Base-by-base conservation (phyloP, 164 flowering plant genomes). In the Umbilicus rupestris region DNA sequence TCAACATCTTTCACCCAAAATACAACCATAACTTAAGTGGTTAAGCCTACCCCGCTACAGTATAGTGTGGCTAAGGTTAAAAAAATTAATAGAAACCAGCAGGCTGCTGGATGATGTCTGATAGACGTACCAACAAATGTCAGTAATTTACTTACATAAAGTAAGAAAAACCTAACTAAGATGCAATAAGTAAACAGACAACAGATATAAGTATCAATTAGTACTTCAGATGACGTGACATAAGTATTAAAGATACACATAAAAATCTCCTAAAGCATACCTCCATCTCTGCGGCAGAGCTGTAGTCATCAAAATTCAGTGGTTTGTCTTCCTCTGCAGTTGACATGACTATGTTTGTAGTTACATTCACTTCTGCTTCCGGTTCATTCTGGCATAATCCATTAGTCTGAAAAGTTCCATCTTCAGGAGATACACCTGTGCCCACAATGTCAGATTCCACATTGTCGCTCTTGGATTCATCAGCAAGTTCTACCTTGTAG, bases 201-300 rank as follows among this genome's bases (percentile, higher is more conserved):
- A 20, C 20, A 50, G 9, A 50, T 20, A 50, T 24, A 2, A 20
- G 57, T 5, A 50, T 7, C 0, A 20, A 50, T 20, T 2, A 12
- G 57, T 50, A 50, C 3, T 15, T 50, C 28, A 50, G 57, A 20
- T 50, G 10, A 50, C 10, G 29, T 50, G 57, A 50, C 22, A 22
- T 20, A 11, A 2, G 1, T 35, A 35, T 35, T n/a, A 35, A 3
- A 35, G 7, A 35, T 35, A 35, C 10, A 24, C 31, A 6, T 1
- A 62, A 9, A 19, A 26, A 30, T 0, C 3, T 16, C 9, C n/a
- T 39, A 24, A 11, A 49, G 22, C 78, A 68, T 83, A 90, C 97
- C 96, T 92, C 98, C 83, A 89, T 64, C 24, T 84, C 94, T 14
- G 80, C 69, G 12, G 90, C 90, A 28, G 92, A 79, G 59, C 65